Conservation (phyloP, 305 asterid genomes). For the Fraxinus nigra region DNA sequence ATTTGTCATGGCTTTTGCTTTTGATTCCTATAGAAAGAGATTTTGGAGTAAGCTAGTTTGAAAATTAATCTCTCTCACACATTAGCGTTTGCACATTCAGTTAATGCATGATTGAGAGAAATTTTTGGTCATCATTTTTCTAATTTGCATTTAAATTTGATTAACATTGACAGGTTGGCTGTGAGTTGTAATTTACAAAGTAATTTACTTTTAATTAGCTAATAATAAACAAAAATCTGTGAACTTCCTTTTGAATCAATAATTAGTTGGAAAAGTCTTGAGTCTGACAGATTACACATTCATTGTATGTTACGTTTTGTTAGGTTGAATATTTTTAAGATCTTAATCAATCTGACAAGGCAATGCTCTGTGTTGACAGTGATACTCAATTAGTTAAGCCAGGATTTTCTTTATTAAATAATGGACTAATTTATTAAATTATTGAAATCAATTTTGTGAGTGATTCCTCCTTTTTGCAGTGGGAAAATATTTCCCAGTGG, state of each 20-base stretch:
- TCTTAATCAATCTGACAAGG: slow-evolving; percentile 22
- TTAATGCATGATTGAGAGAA: background rate
- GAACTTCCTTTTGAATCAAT: background rate
- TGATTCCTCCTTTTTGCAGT: slow-evolving; percentile 27
- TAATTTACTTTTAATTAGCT: background rate
- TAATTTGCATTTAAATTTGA: background rate
- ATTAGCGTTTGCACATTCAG: background rate
- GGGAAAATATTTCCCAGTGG: slow-evolving; percentile 90
- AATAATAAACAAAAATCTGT: background rate
- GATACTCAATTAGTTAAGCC: slow-evolving; percentile 26
- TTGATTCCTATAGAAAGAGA: too few relatives aligned
- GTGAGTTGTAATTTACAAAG: background rate
- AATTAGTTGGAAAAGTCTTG: background rate
- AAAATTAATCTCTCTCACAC: background rate
- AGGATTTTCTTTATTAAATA: slow-evolving; percentile 12
- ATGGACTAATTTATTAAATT: background rate
- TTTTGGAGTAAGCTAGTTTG: background rate
- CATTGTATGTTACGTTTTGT: background rate
- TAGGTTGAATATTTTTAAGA: background rate
- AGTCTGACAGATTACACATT: background rate
- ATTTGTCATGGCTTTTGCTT: background rate
- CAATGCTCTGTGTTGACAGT: slow-evolving; percentile 25
- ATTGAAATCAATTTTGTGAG: background rate
- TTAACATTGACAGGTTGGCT: background rate
- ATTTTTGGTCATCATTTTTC: background rate